Evolutionary conservation across 768 basidiomycete genomes (phyloP).

Genomic region (Pleurotus tuoliensis): DNA sequence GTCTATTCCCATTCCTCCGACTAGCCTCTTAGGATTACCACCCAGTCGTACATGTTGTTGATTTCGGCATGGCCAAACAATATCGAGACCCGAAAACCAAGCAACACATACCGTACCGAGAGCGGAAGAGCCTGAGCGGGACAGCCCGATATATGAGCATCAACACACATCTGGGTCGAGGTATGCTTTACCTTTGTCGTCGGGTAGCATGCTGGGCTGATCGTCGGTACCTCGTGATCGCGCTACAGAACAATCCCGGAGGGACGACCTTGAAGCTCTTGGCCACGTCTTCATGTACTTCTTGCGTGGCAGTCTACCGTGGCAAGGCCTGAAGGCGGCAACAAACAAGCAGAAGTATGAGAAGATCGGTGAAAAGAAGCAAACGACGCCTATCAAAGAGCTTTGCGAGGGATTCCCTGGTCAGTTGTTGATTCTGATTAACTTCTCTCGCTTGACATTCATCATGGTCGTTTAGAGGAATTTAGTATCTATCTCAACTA

Average conservation of each 20-base stretch:
- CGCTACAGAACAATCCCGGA: constrained; percentile 74
- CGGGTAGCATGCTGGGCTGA: background rate
- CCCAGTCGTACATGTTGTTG: constrained; percentile 87
- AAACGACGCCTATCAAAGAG: constrained; percentile 96
- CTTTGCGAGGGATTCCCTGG: constrained; percentile 94
- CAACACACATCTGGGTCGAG: constrained; percentile 97
- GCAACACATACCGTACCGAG: constrained; percentile 98
- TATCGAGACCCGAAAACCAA: constrained; percentile 99
- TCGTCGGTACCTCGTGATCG: background rate
- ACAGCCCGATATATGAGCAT: constrained; percentile 99
- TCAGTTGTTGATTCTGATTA: constrained; percentile 32
- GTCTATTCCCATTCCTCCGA: background rate
- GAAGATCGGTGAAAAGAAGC: constrained; percentile 99
- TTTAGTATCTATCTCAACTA: constrained; percentile 99
- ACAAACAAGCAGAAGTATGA: constrained; percentile 99
- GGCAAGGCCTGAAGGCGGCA: constrained; percentile 99
- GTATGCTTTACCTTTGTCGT: constrained; percentile 36
- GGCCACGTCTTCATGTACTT: constrained; percentile 99
- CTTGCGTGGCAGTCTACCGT: constrained; percentile 91
- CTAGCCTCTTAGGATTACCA: constrained; percentile 10
- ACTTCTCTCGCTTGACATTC: background rate
- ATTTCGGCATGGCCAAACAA: constrained; percentile 99
- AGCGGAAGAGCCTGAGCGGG: constrained; percentile 94
- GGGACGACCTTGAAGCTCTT: constrained; percentile 98
- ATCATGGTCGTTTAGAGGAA: constrained; percentile 61